Evolutionary conservation across 2,329 filamentous ascomycete species (phyloP), one percentile per base, ranked within the genome.

Genomic region (Monosporascus sp.): DNA sequence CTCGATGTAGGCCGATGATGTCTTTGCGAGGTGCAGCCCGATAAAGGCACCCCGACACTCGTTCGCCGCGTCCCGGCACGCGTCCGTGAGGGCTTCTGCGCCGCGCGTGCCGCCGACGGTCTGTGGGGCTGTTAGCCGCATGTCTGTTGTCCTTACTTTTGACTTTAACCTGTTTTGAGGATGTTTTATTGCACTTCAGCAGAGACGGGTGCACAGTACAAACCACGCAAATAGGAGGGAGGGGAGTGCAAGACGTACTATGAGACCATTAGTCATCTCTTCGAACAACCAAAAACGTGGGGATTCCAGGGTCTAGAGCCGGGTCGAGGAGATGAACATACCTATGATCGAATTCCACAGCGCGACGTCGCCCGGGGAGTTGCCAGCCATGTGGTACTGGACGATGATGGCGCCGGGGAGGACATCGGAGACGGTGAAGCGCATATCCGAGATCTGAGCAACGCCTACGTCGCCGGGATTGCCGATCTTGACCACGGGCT

Each of bases 361-460:
- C 11, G 60, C 65, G 2, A 68, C 62, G 26, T 68, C 63, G 6
- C 70, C 70, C 0, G 71, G 70, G 2, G 55, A 49, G 7, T 55
- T 52, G 2, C 70, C 70, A 6, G 68, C 69, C 49, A 71, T 66
- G 59, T 73, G 66, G 54, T 72, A 68, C 57, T 70, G 68, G n/a
- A 88, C 74, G 17, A 89, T 69, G 7, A 86, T 78, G 6, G 84
- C 82, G 35, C 85, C 83, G 7, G 79, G 73, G 7, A 82, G 75
- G 8, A 80, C 76, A 6, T 85, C 84, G 55, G 77, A 74, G 2
- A 84, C 85, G 55, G 79, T 78, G 45, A 89, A 76, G 41, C 88
- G 77, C 69, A 86, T 80, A 60, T 89, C 86, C 3, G 78, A 79
- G 71, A 83, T 82, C 64, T 89, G 84, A 7, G 87, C 76, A 2